phyloP scores from a whole-genome alignment of 1,139 yeast species.

The Blastobotrys arbuscula region DNA sequence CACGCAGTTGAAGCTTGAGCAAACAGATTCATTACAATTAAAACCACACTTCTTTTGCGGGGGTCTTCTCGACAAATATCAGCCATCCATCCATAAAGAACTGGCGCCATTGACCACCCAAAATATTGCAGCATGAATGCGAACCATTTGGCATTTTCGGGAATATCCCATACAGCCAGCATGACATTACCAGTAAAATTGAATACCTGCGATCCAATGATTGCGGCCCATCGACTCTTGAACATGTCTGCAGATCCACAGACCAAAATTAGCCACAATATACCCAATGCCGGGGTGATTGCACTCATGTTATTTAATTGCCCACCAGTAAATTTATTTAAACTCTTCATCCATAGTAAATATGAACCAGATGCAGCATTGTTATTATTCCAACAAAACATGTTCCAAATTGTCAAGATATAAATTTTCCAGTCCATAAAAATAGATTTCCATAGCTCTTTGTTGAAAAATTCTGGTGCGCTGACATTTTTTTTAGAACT shows the following conservation, averaged over 20 bases:
- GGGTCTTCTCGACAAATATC: constrained; percentile 35
- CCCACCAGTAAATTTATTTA: constrained; percentile 35
- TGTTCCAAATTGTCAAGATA: constrained; percentile 35
- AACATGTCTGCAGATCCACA: constrained; percentile 44
- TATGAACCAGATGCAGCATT: constrained; percentile 41
- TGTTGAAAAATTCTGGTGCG: constrained; percentile 28
- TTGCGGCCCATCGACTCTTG: constrained; percentile 37
- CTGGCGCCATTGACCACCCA: constrained; percentile 35
- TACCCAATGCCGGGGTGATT: constrained; percentile 43
- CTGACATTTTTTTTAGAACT: constrained; percentile 26
- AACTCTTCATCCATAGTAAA: constrained; percentile 28
- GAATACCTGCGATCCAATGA: constrained; percentile 38
- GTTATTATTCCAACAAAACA: constrained; percentile 37
- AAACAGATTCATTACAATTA: constrained; percentile 38
- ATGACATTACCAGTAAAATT: constrained; percentile 42
- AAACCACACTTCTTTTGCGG: constrained; percentile 38
- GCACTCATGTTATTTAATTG: constrained; percentile 45
- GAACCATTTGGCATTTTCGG: constrained; percentile 43
- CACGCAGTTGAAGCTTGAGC: constrained; percentile 41
- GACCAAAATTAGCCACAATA: constrained; percentile 37
- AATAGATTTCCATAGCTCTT: constrained; percentile 29
- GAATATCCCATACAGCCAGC: constrained; percentile 44
- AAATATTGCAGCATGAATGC: constrained; percentile 41
- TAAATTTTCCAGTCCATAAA: constrained; percentile 36
- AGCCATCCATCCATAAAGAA: constrained; percentile 38